Evolutionary conservation across 2,329 filamentous ascomycete species (phyloP).

Genomic region (Erysiphe pulchra): DNA sequence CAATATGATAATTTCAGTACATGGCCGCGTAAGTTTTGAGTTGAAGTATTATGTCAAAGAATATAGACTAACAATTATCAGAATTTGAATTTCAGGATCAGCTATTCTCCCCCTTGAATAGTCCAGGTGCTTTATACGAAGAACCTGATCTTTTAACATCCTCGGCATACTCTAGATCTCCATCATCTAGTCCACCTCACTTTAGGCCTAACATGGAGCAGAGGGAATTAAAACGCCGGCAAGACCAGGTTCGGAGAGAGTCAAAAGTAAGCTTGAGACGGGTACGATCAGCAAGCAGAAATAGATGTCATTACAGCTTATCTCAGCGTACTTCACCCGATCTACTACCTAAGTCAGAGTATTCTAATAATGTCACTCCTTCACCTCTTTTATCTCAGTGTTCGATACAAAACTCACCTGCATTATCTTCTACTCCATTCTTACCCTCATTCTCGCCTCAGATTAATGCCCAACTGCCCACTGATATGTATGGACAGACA

Average conservation of each 20-base stretch:
- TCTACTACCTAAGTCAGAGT: constrained; percentile 11
- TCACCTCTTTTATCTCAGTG: constrained; percentile 11
- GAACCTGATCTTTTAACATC: constrained; percentile 11
- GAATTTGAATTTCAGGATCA: constrained; percentile 12
- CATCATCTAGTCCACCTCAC: constrained; percentile 30
- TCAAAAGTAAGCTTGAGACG: constrained; percentile 29
- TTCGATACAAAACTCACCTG: constrained; percentile 8
- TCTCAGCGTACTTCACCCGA: constrained; percentile 13
- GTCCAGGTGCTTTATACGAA: constrained; percentile 8
- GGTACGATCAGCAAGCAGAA: constrained; percentile 13
- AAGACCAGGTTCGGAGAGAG: constrained; percentile 30
- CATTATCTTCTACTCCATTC: constrained; percentile 9
- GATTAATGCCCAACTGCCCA: constrained; percentile 5
- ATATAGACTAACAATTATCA: constrained; percentile 5
- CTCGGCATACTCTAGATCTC: constrained; percentile 12
- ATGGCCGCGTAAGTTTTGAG: constrained; percentile 12
- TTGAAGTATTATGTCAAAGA: not conserved
- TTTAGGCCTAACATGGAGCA: constrained; percentile 29
- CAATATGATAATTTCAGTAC: constrained; percentile 11
- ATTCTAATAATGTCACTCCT: constrained; percentile 10
- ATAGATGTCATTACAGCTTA: constrained; percentile 12
- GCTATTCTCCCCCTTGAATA: constrained; percentile 9
- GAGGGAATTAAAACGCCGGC: constrained; percentile 33
- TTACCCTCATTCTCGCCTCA: constrained; percentile 10
- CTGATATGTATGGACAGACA: constrained; percentile 12